Conservation (phyloP, 345 rosid species). For the Noccaea caerulescens region DNA sequence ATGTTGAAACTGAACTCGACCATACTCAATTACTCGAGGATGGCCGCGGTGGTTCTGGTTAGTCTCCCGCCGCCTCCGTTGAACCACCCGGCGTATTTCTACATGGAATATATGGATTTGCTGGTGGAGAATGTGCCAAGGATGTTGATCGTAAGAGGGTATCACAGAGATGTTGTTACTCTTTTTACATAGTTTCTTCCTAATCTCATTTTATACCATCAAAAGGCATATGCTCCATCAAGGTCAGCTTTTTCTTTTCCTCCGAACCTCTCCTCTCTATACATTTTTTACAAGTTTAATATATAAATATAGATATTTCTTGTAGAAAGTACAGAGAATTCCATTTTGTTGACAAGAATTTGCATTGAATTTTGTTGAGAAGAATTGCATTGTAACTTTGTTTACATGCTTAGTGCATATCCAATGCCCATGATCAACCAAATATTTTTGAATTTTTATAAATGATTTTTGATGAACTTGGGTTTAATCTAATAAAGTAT, state of each 20-base stretch:
- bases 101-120: conserved; percentile 99
- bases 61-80: conserved; percentile 64
- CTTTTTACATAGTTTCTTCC: conserved; percentile 68
- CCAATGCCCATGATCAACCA: too few relatives aligned
- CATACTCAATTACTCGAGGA: conserved; percentile 73
- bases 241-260: conserved; percentile 31
- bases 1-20: conserved; percentile 85
- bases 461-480: too few relatives aligned
- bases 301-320: conserved; percentile 5
- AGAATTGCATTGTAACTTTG: too few relatives aligned
- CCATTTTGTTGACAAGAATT: conserved; percentile 16
- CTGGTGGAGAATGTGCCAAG: conserved; percentile 95
- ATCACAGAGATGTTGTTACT: conserved; percentile 96
- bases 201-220: conserved; percentile 26
- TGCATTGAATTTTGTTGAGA: not conserved
- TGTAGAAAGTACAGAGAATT: conserved; percentile 16
- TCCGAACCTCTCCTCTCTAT: not conserved
- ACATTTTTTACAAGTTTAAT: conserved; percentile 21
- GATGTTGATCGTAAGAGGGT: conserved; percentile 96
- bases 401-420: too few relatives aligned
- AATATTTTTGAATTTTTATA: too few relatives aligned
- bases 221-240: conserved; percentile 14
- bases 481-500: too few relatives aligned
- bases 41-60: conserved; percentile 93
- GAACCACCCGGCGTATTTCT: conserved; percentile 88